A percentile compares a stretch with the other conserved stretches of the same genome.
phyloP scores from a whole-genome alignment of 257 asterid species.

The Nicotiana tabacum region DNA sequence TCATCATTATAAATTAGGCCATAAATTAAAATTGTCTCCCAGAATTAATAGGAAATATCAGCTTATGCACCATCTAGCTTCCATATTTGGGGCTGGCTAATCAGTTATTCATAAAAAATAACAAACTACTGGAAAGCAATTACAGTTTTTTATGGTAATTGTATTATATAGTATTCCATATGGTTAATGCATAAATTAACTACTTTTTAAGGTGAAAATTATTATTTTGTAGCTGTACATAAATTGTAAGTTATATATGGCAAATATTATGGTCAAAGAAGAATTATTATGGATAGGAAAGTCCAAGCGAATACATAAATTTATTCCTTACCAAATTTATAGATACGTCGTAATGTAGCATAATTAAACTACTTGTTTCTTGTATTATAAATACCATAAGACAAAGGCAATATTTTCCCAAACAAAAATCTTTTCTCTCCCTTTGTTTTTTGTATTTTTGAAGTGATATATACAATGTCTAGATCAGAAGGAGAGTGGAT shows the following conservation, averaged over 20 bases:
- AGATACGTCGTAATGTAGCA: background rate
- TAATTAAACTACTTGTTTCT: background rate
- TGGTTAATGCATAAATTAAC: background rate
- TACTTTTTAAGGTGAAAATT: background rate
- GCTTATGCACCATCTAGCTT: background rate
- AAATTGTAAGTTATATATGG: background rate
- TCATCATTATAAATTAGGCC: too few relatives aligned
- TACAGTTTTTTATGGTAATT: background rate
- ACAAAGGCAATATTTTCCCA: background rate
- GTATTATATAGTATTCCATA: background rate
- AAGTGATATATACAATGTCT: background rate
- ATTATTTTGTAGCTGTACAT: background rate
- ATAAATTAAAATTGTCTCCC: too few relatives aligned
- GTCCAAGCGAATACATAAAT: background rate
- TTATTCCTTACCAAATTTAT: background rate
- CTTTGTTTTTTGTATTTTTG: background rate
- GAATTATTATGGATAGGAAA: background rate
- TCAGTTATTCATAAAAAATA: background rate
- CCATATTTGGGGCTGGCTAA: background rate
- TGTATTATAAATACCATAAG: background rate
- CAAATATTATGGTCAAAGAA: background rate
- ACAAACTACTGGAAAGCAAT: background rate
- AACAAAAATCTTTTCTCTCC: background rate
- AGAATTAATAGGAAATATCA: background rate
- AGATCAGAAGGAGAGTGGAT: slow-evolving; percentile 2